A percentile compares a stretch with the other conserved stretches of the same genome.
Conservation (phyloP, 257 asterid genomes). For the Solanum microdontum region DNA sequence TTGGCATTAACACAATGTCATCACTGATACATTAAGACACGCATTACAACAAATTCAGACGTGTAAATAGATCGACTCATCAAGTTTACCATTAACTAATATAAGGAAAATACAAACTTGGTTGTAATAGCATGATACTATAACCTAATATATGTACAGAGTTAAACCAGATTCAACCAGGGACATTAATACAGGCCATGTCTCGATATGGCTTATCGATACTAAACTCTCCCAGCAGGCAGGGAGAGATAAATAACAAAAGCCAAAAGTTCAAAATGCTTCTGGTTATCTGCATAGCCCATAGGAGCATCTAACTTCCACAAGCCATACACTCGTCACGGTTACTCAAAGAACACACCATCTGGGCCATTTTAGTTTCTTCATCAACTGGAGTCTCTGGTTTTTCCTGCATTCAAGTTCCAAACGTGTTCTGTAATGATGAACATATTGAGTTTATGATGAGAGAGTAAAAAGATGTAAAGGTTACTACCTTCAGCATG, state of each 20-base stretch:
- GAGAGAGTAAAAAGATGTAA: neutral
- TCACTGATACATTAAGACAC: neutral
- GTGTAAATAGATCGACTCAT: neutral
- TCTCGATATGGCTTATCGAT: neutral
- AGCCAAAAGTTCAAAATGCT: neutral
- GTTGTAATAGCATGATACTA: neutral
- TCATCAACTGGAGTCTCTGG: conserved; percentile 23
- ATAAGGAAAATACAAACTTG: neutral
- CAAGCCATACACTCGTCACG: conserved; percentile 84
- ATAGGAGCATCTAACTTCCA: conserved; percentile 46
- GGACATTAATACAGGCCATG: neutral
- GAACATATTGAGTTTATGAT: neutral
- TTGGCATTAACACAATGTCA: neutral
- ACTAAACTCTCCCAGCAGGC: neutral
- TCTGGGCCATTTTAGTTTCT: conserved; percentile 60
- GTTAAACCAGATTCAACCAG: neutral
- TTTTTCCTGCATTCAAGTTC: conserved; percentile 16
- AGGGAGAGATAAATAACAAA: neutral
- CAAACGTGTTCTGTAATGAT: neutral
- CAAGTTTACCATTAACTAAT: neutral
- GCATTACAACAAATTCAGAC: neutral
- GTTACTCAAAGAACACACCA: conserved; percentile 73
- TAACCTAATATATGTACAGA: neutral
- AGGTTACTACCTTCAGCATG: conserved; percentile 43
- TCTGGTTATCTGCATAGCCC: neutral